phyloP scores from a whole-genome alignment of 345 rosid genomes.

The Rhodamnia rubescens region DNA sequence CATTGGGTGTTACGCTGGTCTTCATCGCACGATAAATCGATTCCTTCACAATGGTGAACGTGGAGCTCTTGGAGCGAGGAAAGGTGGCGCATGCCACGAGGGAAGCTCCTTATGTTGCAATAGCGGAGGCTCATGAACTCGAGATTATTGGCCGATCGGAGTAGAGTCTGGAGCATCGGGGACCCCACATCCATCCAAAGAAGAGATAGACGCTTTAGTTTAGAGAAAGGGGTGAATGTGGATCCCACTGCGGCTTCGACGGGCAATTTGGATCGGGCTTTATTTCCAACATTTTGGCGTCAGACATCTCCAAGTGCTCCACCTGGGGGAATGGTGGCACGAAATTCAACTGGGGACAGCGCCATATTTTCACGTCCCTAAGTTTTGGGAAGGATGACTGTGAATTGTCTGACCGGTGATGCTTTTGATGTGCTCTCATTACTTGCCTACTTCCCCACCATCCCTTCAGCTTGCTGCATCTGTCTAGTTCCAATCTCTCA shows the following conservation, averaged over 20 bases:
- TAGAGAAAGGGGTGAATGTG: neutral
- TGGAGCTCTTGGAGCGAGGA: neutral
- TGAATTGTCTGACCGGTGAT: neutral
- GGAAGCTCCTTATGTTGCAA: neutral
- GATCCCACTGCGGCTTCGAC: neutral
- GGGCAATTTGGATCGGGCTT: neutral
- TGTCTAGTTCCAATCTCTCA: accelerated
- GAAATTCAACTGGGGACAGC: accelerated
- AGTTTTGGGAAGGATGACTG: neutral
- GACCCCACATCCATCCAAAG: accelerated
- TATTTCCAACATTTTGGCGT: neutral
- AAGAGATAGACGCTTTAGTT: neutral
- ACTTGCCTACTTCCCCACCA: neutral
- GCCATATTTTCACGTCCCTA: accelerated
- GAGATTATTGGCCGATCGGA: neutral
- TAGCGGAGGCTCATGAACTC: accelerated
- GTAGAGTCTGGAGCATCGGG: neutral
- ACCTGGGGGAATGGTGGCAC: neutral
- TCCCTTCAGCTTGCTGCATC: neutral
- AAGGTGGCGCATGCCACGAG: neutral
- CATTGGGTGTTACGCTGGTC: neutral
- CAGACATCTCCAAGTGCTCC: neutral
- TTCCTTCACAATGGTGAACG: accelerated
- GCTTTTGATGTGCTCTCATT: neutral
- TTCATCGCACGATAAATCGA: neutral